Conservation (phyloP, 441 rosid species). For the Isatis lusitanica region DNA sequence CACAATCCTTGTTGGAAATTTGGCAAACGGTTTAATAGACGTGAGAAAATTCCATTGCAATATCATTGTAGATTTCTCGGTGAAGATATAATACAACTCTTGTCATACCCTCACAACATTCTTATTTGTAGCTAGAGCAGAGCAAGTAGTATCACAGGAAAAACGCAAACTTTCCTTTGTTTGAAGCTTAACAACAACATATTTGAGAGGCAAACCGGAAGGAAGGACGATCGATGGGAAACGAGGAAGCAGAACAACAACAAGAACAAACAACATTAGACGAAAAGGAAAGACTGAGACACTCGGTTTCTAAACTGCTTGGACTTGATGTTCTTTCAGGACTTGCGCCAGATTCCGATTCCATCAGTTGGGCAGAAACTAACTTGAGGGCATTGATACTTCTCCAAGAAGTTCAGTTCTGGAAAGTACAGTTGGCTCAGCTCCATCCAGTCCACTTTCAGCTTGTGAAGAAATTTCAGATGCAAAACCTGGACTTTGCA, state of each 20-base stretch:
- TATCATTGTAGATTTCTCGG: no score
- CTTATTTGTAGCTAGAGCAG: no score
- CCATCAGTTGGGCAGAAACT: constrained; percentile 50
- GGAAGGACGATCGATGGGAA: constrained; percentile 5
- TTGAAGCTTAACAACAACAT: constrained; percentile 20
- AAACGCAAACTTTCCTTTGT: constrained; percentile 20
- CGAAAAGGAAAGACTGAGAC: neutral
- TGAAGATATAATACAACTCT: no score
- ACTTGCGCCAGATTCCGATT: constrained; percentile 22
- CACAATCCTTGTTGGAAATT: no score
- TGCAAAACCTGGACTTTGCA: constrained; percentile 36
- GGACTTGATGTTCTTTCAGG: neutral
- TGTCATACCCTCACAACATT: no score
- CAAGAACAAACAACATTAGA: neutral
- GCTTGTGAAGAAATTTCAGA: constrained; percentile 41
- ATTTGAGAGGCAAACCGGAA: constrained; percentile 2
- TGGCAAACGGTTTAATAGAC: no score
- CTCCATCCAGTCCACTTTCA: constrained; percentile 43
- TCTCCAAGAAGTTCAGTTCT: constrained; percentile 30
- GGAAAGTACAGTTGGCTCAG: constrained; percentile 38
- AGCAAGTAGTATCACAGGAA: neutral
- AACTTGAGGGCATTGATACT: constrained; percentile 44
- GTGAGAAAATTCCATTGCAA: no score
- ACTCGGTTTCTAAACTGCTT: neutral
- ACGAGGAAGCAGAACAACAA: constrained; percentile 3